Evolutionary conservation across 441 rosid genomes (phyloP), one percentile per base, ranked within the genome.

Genomic region (Syzygium syzygioides): DNA sequence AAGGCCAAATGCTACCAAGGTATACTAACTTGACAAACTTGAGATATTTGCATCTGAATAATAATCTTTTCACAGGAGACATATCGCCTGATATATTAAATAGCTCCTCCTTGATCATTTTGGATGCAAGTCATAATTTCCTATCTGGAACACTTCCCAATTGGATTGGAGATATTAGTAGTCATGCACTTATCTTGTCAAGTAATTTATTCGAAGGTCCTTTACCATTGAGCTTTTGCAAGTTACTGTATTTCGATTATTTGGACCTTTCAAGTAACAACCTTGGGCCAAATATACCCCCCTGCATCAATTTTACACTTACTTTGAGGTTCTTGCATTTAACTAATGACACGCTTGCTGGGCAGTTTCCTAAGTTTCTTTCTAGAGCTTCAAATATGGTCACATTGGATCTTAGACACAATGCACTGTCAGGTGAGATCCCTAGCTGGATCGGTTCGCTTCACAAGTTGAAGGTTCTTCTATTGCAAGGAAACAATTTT

Each of bases 271-370:
- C 50, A 34, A 5, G 9, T 71, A 71, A 34, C 28, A 71, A 19
- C 0, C 2, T 71, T 20, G 80, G 80, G 80, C 15, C 80, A 4
- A 37, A 0, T 19, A 68, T 71, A 34, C 80, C 48, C 4, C 4
- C 28, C 0, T 10, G 80, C 34, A 9, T 2, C 9, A 1, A 68
- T 34, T 2, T 0, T 68, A 34, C 79, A 68, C 0, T 1, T 34
- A 34, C 1, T 45, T 45, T 68, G 48, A 18, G 0, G 14, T 66
- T 0, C 4, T 32, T 66, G 25, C 79, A 66, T 17, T 66, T 66
- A 66, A 1, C 26, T 2, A 55, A 55, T 55, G 0, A 55, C 4
- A 0, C 26, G 9, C 26, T 55, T 0, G 0, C 2, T 8, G 59
- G 59, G 59, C 26, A 8, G 20, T 55, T 55, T 55, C 59, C 59